Evolutionary conservation across 2,329 filamentous ascomycete genomes (phyloP), one percentile per base, ranked within the genome.

Genomic region (Monilinia fructigena): DNA sequence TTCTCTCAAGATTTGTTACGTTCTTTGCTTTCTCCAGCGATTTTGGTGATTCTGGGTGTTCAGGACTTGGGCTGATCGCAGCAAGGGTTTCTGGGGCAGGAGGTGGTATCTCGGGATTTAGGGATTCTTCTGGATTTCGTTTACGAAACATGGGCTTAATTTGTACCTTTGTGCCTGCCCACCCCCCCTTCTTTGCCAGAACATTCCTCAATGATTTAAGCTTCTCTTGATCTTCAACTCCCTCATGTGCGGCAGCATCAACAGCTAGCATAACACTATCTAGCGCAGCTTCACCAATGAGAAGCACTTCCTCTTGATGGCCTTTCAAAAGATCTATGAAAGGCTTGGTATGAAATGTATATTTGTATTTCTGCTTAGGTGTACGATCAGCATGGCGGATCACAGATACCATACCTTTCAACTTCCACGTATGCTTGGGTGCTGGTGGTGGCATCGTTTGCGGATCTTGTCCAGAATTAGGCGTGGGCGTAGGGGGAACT

Each of bases 61-160:
- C 47, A 31, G 31, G 31, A n/a, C 55, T 35, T 58, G 64, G n/a
- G 7, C 45, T 63, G 48, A 52, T 16, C 20, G 40, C 38, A 16
- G 53, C 28, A 50, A 47, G 47, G 10, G 61, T 31, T 31, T 68
- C 60, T 10, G 53, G 54, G 14, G 48, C 52, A 42, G 47, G 61
- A 26, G 40, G 45, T 18, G 50, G 48, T 40, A 31, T 48, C 35
- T 55, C 56, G 2, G 64, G 55, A 48, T 23, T 38, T 23, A 23
- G 7, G 20, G 56, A 31, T 70, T 88, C 86, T 61, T 90, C 86
- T 3, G 87, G 85, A 74, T 88, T 92, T 74, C 92, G 89, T 80
- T 94, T 97, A 62, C 93, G 88, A 78, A 99, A 99, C 93, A 99
- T 97, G 12, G 95, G 95, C 78, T 99, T 99, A 77, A 99, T 98